phyloP scores from a whole-genome alignment of 352 stramenopile species.

The Globisporangium irregulare region DNA sequence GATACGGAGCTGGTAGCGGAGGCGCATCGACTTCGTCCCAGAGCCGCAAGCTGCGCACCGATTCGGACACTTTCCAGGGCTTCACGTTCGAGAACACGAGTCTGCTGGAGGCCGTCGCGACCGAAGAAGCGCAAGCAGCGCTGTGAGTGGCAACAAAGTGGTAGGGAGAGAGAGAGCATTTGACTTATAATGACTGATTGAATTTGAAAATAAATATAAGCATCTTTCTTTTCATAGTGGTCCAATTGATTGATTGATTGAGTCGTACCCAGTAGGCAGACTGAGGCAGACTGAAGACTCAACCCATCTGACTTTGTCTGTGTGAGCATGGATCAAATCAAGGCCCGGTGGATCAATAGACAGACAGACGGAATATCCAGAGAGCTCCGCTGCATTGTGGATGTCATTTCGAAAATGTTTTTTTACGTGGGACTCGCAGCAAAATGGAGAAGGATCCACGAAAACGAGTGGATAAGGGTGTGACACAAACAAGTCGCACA shows the following conservation, averaged over 20 bases:
- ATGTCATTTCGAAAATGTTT: background rate
- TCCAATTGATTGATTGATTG: background rate
- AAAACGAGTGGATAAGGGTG: background rate
- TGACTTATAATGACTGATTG: background rate
- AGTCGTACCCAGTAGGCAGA: background rate
- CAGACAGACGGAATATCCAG: background rate
- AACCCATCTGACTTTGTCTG: no score
- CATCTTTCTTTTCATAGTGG: background rate
- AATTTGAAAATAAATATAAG: background rate
- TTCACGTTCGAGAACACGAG: slow-evolving; percentile 81
- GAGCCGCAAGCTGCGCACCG: slow-evolving; percentile 26
- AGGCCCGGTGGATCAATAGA: background rate
- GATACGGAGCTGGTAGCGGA: slow-evolving; percentile 1
- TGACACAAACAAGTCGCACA: background rate
- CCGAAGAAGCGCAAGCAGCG: slow-evolving; percentile 8
- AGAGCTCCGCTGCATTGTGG: background rate
- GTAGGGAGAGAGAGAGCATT: background rate
- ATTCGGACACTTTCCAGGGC: slow-evolving; percentile 78
- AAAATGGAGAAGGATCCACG: background rate
- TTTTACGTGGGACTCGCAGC: background rate
- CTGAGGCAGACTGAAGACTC: no score
- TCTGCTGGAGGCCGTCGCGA: slow-evolving; percentile 49
- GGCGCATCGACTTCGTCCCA: slow-evolving; percentile 19
- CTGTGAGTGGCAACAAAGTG: background rate
- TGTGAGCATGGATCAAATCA: no score